Evolutionary conservation across 2,329 filamentous ascomycete genomes (phyloP), one percentile per base, ranked within the genome.

Genomic region (Hymenoscyphus fructigenus): DNA sequence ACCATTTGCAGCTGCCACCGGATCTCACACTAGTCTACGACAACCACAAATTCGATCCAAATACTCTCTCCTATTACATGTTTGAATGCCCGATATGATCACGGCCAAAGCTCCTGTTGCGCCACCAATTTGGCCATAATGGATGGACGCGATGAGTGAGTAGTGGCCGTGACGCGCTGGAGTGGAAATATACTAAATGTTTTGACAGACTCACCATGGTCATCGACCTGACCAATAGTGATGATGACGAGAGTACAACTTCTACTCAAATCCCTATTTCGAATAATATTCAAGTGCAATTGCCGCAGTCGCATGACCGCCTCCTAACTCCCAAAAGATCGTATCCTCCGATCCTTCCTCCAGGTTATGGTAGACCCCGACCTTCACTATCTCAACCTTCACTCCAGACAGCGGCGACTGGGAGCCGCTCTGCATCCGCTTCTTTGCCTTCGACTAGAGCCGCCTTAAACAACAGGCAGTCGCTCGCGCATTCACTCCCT

Each of bases 221-320:
- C 15, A 62, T 62, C 32, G 60, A 62, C 23, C 17, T 62, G 17
- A 62, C 60, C 9, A 12, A 38, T 3, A 57, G 60, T 7, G 60
- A 62, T 29, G 60, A 61, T 17, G 60, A 56, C 34, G 34, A 36
- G 34, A 15, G 9, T 4, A 29, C 7, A 12, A 6, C 44, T 23
- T 10, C n/a, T 10, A 23, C 44, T 23, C 44, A 50, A 36, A 7
- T 3, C 7, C 7, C 20, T 6, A 23, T 26, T 12, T 50, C 44
- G n/a, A 50, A 23, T 23, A 15, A 50, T 23, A 23, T 12, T 9
- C n/a, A 23, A 50, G 3, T 36, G 34, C 34, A 36, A 14, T 36
- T 36, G 14, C 14, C 14, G 14, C 34, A 36, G 14, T 36, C 34
- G 1, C 34, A 36, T 4, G n/a, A 50, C 14, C 20, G 44, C 9